Base-by-base conservation (phyloP, 345 rosid genomes). In the Acer negundo region DNA sequence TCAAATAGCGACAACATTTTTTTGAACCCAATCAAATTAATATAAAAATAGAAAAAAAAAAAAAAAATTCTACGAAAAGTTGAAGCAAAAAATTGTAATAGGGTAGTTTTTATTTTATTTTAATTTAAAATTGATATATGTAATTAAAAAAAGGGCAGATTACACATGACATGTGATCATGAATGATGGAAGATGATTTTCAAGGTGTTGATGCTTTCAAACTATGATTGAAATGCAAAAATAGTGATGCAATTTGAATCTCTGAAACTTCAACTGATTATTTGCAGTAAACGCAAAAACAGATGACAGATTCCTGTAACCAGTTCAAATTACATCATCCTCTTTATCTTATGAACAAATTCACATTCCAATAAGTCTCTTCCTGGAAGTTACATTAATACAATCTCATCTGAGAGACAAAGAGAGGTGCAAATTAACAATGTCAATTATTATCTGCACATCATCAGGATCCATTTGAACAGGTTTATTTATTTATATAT, bases 341-440 rank as follows among this genome's bases (percentile, higher is more conserved):
- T 49, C 51, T 35, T 77, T 40, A 46, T 24, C 13, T 75, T 71
- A 72, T 64, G 28, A 75, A 82, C 79, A 70, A 75, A 75, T 75
- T 75, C 82, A 78, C 74, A 78, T 72, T 55, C 74, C 72, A 70
- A 68, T 64, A 42, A 31, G 5, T 31, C 35, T 22, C 47, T 80
- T 77, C 75, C 77, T 31, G 65, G 40, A 61, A 20, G 44, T 72
- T 72, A n/a, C 78, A 19, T 56, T 6, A 7, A 70, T 75, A 69
- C 62, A 42, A 78, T 35, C 38, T 63, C 64, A 70, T 68, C 40
- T 24, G 20, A 72, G 51, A 38, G 56, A 62, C 10, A 67, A 22
- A 75, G 23, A 38, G 70, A n/a, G 44, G 71, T 62, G 20, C 75
- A 62, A 79, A 74, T 79, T 70, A 77, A 67, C 80, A 75, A 61